These are phyloP conservation scores for Atkinsonella hypoxylon DNA, from an alignment of 2,329 filamentous ascomycete species.

Conservation along the genomic window DNA sequence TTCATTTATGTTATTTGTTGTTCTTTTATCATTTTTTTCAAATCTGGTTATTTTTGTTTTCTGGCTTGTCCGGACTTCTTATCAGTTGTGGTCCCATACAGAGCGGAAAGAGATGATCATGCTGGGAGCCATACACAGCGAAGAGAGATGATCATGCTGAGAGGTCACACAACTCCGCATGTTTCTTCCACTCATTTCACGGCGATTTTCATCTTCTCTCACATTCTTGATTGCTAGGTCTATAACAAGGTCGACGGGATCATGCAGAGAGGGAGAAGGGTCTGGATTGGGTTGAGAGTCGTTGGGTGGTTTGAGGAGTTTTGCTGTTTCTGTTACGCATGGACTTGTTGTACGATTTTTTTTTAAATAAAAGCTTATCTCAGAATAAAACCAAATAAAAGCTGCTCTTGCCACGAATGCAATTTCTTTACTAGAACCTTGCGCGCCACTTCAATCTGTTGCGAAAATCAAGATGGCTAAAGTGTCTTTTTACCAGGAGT, in stretches of 20 bases:
- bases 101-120: not conserved
- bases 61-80: not conserved
- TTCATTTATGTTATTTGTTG: slow-evolving; percentile 2
- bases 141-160: not conserved
- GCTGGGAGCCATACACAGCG: no score
- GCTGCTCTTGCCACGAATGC: slow-evolving; percentile 3
- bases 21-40: not conserved
- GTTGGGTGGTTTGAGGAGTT: slow-evolving; percentile 1
- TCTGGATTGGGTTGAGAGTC: not conserved
- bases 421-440: not conserved
- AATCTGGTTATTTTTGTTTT: not conserved
- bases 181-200: not conserved
- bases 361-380: not conserved
- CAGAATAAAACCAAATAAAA: slow-evolving; percentile 1
- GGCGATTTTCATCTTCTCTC: not conserved
- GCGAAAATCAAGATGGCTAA: no score
- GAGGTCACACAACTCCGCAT: not conserved
- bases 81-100: not conserved
- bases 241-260: not conserved
- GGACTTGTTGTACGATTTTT: slow-evolving; percentile 9
- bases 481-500: no score
- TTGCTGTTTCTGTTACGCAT: not conserved
- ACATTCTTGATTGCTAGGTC: slow-evolving; percentile 1
- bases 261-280: not conserved
- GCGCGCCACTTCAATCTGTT: no score